Conservation (phyloP, 176 grass and related monocot species). For the Aegilops longissima region DNA sequence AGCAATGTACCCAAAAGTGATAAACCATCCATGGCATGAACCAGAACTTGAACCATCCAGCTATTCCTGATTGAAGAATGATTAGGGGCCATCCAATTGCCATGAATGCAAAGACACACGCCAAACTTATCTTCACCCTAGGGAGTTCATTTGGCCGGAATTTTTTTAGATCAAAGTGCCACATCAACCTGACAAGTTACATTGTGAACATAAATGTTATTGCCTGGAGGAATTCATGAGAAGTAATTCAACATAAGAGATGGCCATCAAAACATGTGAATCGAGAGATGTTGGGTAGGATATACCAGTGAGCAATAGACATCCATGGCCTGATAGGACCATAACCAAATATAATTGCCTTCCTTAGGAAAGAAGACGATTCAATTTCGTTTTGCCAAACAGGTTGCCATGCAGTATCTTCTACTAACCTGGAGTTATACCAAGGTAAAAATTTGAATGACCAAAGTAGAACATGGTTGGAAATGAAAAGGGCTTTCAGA, state of each 20-base stretch:
- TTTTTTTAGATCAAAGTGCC: slow-evolving; percentile 90
- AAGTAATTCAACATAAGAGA: slow-evolving; percentile 18
- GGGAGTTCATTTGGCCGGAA: slow-evolving; percentile 79
- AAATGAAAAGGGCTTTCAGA: slow-evolving; percentile 17
- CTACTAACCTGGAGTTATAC: slow-evolving; percentile 56
- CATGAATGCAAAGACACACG: slow-evolving; percentile 87
- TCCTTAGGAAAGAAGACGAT: slow-evolving; percentile 53
- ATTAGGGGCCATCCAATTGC: slow-evolving; percentile 97
- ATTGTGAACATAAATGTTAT: slow-evolving; percentile 29
- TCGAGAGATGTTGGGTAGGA: slow-evolving; percentile 16
- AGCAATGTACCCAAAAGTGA: slow-evolving; percentile 88
- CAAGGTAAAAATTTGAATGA: slow-evolving; percentile 29
- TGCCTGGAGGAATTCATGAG: not conserved
- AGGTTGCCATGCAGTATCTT: slow-evolving; percentile 98
- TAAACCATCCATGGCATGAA: slow-evolving; percentile 97
- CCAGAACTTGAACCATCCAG: slow-evolving; percentile 97
- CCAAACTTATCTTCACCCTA: slow-evolving; percentile 97
- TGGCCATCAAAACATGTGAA: not conserved
- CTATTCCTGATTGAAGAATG: slow-evolving; percentile 73
- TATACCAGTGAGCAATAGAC: slow-evolving; percentile 97
- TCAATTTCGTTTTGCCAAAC: slow-evolving; percentile 77
- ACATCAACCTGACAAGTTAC: slow-evolving; percentile 64
- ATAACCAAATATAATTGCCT: slow-evolving; percentile 91
- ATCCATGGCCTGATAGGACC: slow-evolving; percentile 96
- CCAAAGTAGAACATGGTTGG: not conserved